Percentiles rank a stretch among this genome's conserved stretches.
These are phyloP conservation scores for Alliaria petiolata DNA, from an alignment of 345 rosid species.

Conservation along the genomic window DNA sequence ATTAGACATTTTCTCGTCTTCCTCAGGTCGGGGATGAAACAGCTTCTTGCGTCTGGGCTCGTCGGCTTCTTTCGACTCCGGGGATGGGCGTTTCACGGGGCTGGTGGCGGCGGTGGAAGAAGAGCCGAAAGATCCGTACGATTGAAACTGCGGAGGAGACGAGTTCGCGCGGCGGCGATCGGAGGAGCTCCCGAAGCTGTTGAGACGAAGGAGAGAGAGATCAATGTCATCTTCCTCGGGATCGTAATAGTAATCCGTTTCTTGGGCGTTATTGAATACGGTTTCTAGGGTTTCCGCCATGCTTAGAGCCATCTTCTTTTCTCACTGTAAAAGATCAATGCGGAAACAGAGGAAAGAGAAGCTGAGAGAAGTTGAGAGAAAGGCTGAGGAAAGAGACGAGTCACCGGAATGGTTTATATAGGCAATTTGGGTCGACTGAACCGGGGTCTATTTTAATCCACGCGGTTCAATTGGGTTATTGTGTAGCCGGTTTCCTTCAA, in stretches of 20 bases:
- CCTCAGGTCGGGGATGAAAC: constrained; percentile 19
- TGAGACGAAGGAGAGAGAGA: constrained; percentile 33
- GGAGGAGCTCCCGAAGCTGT: constrained; percentile 34
- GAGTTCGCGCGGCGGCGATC: constrained; percentile 36
- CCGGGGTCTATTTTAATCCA: background rate
- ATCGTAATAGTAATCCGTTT: constrained; percentile 17
- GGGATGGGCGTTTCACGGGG: constrained; percentile 32
- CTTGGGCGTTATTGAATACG: constrained; percentile 9
- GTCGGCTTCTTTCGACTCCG: constrained; percentile 26
- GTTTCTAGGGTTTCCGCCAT: constrained; percentile 25
- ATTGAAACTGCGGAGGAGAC: constrained; percentile 32
- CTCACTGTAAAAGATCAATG: background rate
- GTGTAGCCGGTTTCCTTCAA: background rate
- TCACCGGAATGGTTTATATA: constrained; percentile 3
- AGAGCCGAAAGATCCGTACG: constrained; percentile 32
- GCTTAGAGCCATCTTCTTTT: background rate
- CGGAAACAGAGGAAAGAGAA: background rate
- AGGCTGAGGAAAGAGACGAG: background rate
- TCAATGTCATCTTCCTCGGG: constrained; percentile 30
- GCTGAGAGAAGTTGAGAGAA: background rate
- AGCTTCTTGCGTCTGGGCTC: constrained; percentile 33
- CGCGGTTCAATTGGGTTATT: background rate
- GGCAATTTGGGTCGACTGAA: background rate
- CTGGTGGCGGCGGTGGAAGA: constrained; percentile 19
- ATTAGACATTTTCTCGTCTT: constrained; percentile 14